Percentiles rank a stretch among this genome's conserved stretches.
phyloP scores from a whole-genome alignment of 2,329 filamentous ascomycete genomes.

The Venturia aucupariae region DNA sequence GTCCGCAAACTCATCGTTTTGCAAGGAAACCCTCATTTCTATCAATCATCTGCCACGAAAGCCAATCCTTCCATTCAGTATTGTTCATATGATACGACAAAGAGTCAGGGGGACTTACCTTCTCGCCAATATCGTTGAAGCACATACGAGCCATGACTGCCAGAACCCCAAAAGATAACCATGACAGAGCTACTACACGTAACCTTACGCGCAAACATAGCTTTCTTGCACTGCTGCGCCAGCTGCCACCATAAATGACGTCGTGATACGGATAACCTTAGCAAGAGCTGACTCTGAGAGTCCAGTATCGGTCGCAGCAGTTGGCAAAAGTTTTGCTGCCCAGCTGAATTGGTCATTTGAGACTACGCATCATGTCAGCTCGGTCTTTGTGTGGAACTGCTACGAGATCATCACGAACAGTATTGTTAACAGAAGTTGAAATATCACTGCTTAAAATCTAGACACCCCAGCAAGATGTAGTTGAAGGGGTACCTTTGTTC shows the following conservation, averaged over 20 bases:
- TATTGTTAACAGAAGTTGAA: constrained; percentile 16
- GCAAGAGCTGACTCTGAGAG: not conserved
- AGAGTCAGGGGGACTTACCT: constrained; percentile 21
- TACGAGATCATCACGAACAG: constrained; percentile 6
- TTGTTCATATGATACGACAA: not conserved
- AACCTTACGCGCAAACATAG: not conserved
- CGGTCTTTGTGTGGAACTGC: not conserved
- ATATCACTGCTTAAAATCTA: constrained; percentile 12
- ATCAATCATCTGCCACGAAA: not conserved
- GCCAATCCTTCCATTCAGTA: not conserved
- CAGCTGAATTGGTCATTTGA: not conserved
- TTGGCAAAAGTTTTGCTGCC: constrained; percentile 4
- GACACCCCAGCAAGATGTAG: constrained; percentile 16
- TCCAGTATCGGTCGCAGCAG: constrained; percentile 6
- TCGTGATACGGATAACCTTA: not conserved
- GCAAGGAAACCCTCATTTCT: constrained; percentile 20
- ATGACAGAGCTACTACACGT: constrained; percentile 23
- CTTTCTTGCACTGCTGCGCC: constrained; percentile 1
- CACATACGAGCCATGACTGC: constrained; percentile 24
- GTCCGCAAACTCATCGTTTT: constrained; percentile 19
- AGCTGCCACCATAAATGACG: not conserved
- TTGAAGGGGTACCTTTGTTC: constrained; percentile 15
- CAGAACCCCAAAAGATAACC: constrained; percentile 25
- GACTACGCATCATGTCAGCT: not conserved
- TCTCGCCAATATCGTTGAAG: constrained; percentile 26